Percentiles rank a stretch among this genome's conserved stretches.
Conservation (phyloP, 1,284 basidiomycete species). For the Sporisorium scitamineum region DNA sequence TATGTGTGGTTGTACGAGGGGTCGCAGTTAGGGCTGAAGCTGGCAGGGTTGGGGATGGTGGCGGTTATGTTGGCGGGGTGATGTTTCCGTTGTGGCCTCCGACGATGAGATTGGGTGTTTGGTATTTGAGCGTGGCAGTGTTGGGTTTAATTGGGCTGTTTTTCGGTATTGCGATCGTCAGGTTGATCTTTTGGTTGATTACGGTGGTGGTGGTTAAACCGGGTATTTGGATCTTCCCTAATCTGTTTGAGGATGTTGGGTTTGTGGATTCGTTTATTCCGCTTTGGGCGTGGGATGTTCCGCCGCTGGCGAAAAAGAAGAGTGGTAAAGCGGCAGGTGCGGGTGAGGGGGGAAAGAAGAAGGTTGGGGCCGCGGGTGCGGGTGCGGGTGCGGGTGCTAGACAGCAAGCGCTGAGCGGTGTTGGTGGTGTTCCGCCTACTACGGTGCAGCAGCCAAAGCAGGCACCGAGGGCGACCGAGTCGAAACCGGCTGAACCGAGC, state of each 20-base stretch:
- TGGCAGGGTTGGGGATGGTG: constrained; percentile 93
- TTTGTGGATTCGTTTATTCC: constrained; percentile 99
- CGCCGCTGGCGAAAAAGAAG: constrained; percentile 70
- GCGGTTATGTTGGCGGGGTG: constrained; percentile 91
- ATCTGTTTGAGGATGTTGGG: constrained; percentile 97
- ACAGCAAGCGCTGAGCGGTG: constrained; percentile 35
- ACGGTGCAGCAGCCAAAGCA: constrained; percentile 23
- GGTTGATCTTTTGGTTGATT: constrained; percentile 92
- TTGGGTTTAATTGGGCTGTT: constrained; percentile 90
- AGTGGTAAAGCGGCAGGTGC: constrained; percentile 74
- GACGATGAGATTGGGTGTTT: constrained; percentile 91
- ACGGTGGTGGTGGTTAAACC: constrained; percentile 87
- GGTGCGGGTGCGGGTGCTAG: constrained; percentile 16
- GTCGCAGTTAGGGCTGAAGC: constrained; percentile 89
- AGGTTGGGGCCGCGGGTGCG: background rate
- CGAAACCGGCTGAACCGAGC: constrained; percentile 17
- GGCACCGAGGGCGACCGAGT: constrained; percentile 34
- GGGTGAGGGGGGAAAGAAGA: constrained; percentile 20
- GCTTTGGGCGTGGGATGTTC: constrained; percentile 95
- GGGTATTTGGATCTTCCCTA: constrained; percentile 99
- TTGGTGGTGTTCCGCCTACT: constrained; percentile 21
- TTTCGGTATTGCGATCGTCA: constrained; percentile 89
- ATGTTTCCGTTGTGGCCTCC: constrained; percentile 99
- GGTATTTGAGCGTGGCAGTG: constrained; percentile 90
- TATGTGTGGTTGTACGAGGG: constrained; percentile 99